A percentile compares a stretch with the other conserved stretches of the same genome.
Evolutionary conservation across 768 basidiomycete genomes (phyloP).

Genomic region (Boletales sp.): DNA sequence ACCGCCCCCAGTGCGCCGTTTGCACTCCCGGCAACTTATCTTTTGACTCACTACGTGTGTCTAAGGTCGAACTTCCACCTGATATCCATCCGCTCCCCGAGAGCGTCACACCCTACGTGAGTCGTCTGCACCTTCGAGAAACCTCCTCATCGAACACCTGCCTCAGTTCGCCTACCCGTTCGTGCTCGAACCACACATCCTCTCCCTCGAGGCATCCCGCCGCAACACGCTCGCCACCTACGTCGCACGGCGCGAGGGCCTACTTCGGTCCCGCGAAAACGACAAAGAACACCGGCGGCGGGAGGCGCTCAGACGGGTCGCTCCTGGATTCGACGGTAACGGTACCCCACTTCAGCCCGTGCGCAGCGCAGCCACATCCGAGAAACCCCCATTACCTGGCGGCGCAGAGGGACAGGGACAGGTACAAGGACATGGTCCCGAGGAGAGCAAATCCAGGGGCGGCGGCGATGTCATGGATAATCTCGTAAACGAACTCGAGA

Average conservation of each 20-base stretch:
- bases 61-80: slow-evolving; percentile 79
- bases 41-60: not conserved
- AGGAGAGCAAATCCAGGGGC: slow-evolving; percentile 1
- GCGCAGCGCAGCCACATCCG: too few species aligned
- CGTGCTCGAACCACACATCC: slow-evolving; percentile 83
- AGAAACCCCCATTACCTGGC: too few species aligned
- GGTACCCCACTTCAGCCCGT: slow-evolving; percentile 45
- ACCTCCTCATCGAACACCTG: too few species aligned
- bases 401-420: too few species aligned
- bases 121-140: slow-evolving; percentile 14
- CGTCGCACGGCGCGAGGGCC: slow-evolving; percentile 63
- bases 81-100: slow-evolving; percentile 96
- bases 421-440: too few species aligned
- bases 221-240: slow-evolving; percentile 63
- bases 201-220: slow-evolving; percentile 72
- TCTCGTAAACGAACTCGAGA: slow-evolving; percentile 77
- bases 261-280: slow-evolving; percentile 68
- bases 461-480: slow-evolving; percentile 71
- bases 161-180: slow-evolving; percentile 93
- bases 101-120: slow-evolving; percentile 83
- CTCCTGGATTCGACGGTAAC: slow-evolving; percentile 79
- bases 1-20: slow-evolving; percentile 81
- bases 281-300: slow-evolving; percentile 63
- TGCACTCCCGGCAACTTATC: too few species aligned
- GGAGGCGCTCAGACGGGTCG: slow-evolving; percentile 71